These are phyloP conservation scores for Blastobotrys muscicola DNA, from an alignment of 805 yeast species.

Conservation along the genomic window DNA sequence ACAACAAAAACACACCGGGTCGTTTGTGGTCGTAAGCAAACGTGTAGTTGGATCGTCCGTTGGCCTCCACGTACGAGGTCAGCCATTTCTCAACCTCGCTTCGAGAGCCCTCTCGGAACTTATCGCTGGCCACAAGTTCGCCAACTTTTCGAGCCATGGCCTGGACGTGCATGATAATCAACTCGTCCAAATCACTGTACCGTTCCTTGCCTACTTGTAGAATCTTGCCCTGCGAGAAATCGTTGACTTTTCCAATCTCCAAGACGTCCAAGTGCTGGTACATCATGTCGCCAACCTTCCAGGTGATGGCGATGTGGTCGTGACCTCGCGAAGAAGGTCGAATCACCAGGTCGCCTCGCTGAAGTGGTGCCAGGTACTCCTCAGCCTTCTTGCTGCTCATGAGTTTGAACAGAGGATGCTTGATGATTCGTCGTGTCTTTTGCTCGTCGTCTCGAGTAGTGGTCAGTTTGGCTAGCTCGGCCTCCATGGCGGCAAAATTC, in stretches of 20 bases:
- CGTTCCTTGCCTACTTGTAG: conserved; percentile 57
- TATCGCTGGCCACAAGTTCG: conserved; percentile 78
- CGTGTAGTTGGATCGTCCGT: conserved; percentile 79
- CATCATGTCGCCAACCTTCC: conserved; percentile 88
- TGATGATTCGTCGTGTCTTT: conserved; percentile 65
- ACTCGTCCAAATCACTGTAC: conserved; percentile 86
- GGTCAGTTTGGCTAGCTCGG: conserved; percentile 47
- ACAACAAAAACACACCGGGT: conserved; percentile 88
- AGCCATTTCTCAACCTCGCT: conserved; percentile 80
- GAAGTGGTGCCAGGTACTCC: conserved; percentile 77
- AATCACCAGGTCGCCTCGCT: conserved; percentile 86
- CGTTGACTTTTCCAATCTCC: conserved; percentile 62
- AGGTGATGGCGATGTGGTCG: conserved; percentile 83
- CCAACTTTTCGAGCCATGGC: conserved; percentile 75
- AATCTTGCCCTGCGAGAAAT: conserved; percentile 47
- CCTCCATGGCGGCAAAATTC: conserved; percentile 68
- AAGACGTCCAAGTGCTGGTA: conserved; percentile 86
- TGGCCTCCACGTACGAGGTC: conserved; percentile 81
- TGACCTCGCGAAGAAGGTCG: conserved; percentile 90
- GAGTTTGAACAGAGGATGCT: conserved; percentile 84
- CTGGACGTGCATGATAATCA: conserved; percentile 78
- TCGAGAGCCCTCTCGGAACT: conserved; percentile 72
- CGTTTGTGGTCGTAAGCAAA: conserved; percentile 83
- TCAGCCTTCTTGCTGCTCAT: conserved; percentile 85
- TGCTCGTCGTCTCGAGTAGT: conserved; percentile 53